phyloP scores from a whole-genome alignment of 2,329 filamentous ascomycete species.

The Gremmenia infestans region DNA sequence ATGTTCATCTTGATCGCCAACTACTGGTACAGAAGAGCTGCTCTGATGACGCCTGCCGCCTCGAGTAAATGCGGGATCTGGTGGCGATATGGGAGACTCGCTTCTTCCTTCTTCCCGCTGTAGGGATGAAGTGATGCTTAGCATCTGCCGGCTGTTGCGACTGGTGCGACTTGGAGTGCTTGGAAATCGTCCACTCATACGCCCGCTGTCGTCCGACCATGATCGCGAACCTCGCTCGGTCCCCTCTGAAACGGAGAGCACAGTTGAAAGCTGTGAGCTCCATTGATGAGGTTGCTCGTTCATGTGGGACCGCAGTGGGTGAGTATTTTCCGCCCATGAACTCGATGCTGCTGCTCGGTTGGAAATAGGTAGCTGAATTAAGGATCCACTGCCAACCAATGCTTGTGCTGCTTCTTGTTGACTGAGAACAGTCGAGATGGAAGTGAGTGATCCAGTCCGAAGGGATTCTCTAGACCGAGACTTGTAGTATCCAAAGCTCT shows the following conservation, averaged over 20 bases:
- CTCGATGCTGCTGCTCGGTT: slow-evolving; percentile 19
- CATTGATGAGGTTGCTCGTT: slow-evolving; percentile 51
- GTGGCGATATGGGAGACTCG: slow-evolving; percentile 43
- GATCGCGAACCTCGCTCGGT: slow-evolving; percentile 45
- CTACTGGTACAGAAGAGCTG: slow-evolving; percentile 38
- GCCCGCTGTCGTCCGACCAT: slow-evolving; percentile 35
- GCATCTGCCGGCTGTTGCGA: slow-evolving; percentile 43
- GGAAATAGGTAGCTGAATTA: slow-evolving; percentile 25
- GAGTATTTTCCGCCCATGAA: slow-evolving; percentile 32
- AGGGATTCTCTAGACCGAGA: slow-evolving; percentile 49
- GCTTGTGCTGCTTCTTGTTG: slow-evolving; percentile 28
- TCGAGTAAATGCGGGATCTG: slow-evolving; percentile 39
- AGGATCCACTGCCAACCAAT: slow-evolving; percentile 25
- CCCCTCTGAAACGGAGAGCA: slow-evolving; percentile 56
- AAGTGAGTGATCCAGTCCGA: slow-evolving; percentile 49
- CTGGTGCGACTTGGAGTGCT: slow-evolving; percentile 43
- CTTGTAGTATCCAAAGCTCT: slow-evolving; percentile 45
- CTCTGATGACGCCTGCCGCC: slow-evolving; percentile 30
- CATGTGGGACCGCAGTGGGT: slow-evolving; percentile 38
- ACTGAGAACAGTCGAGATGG: slow-evolving; percentile 48
- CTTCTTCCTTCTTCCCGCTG: slow-evolving; percentile 23
- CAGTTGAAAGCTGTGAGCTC: slow-evolving; percentile 60
- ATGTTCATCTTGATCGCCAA: slow-evolving; percentile 58
- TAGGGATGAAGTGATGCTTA: slow-evolving; percentile 51
- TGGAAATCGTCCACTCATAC: slow-evolving; percentile 45